A percentile compares a stretch with the other conserved stretches of the same genome.
Conservation (phyloP, 176 grass and related monocot genomes). For the Dendrocalamus sinicus region DNA sequence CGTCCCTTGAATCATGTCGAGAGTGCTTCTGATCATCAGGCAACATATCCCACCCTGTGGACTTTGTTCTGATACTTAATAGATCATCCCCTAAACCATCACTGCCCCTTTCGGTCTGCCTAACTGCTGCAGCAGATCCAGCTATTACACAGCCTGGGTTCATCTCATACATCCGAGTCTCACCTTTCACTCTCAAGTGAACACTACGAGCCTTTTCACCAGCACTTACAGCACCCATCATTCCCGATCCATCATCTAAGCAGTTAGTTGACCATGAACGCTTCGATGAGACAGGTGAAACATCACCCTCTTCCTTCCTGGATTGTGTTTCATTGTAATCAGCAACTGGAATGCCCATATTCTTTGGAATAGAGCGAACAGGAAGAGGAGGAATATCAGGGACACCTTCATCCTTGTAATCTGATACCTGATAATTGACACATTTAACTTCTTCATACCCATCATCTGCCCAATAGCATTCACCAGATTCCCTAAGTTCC, state of each 20-base stretch:
- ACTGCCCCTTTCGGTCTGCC: conserved; percentile 36
- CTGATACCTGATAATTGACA: conserved; percentile 51
- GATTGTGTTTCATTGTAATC: conserved; percentile 37
- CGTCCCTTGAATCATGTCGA: conserved; percentile 45
- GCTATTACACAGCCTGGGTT: conserved; percentile 24
- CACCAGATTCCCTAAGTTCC: conserved; percentile 78
- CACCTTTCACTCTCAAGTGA: conserved; percentile 40
- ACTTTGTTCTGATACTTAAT: conserved; percentile 53
- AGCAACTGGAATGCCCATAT: conserved; percentile 23
- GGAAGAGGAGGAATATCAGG: conserved; percentile 35
- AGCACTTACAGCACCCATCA: conserved; percentile 10
- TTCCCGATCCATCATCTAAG: conserved; percentile 48
- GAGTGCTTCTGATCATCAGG: conserved; percentile 53
- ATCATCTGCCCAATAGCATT: conserved; percentile 60
- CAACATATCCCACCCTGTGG: conserved; percentile 76
- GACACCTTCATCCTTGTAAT: conserved; percentile 50
- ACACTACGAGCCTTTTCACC: conserved; percentile 31
- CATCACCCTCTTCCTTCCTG: conserved; percentile 32
- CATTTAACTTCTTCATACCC: conserved; percentile 54
- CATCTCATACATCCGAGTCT: conserved; percentile 33
- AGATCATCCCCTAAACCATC: conserved; percentile 47
- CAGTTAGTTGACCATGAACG: conserved; percentile 45
- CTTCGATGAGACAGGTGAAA: conserved; percentile 46
- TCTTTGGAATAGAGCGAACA: conserved; percentile 45
- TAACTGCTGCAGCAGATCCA: conserved; percentile 38